phyloP scores from a whole-genome alignment of 352 stramenopile species.

The Thraustochytrium striatum region DNA sequence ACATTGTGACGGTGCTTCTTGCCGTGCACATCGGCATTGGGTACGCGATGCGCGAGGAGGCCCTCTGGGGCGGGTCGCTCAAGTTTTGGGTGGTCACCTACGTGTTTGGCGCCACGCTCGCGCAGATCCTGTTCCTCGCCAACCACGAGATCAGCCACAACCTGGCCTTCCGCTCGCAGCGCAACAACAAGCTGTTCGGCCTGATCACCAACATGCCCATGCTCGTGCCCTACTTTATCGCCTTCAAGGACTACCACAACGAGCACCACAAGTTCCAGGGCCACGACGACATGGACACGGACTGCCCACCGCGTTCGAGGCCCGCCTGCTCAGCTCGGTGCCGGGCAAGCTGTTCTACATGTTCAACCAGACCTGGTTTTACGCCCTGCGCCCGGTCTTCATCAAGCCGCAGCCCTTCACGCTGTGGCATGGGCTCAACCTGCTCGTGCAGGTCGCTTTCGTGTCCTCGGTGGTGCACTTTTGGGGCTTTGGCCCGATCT shows the following conservation, averaged over 20 bases:
- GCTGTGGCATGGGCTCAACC: slow-evolving; percentile 81
- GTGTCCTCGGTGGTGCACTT: slow-evolving; percentile 71
- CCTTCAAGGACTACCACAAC: slow-evolving; percentile 95
- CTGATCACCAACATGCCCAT: slow-evolving; percentile 89
- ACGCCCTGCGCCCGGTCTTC: slow-evolving; percentile 82
- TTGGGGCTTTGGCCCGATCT: slow-evolving; percentile 71
- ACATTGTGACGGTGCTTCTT: slow-evolving; percentile 62
- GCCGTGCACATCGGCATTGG: slow-evolving; percentile 72
- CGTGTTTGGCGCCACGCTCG: slow-evolving; percentile 79
- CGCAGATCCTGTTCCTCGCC: slow-evolving; percentile 88
- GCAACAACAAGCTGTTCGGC: slow-evolving; percentile 79
- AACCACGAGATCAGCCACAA: slow-evolving; percentile 95
- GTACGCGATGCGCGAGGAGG: slow-evolving; percentile 64
- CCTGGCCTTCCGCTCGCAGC: slow-evolving; percentile 81
- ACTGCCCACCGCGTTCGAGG: slow-evolving; percentile 82
- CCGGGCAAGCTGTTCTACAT: slow-evolving; percentile 84
- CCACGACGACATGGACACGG: slow-evolving; percentile 81
- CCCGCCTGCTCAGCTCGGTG: slow-evolving; percentile 76
- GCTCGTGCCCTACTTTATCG: slow-evolving; percentile 68
- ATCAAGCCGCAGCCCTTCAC: slow-evolving; percentile 80
- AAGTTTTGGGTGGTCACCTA: slow-evolving; percentile 68
- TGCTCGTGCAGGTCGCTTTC: slow-evolving; percentile 70
- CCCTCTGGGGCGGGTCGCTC: slow-evolving; percentile 57
- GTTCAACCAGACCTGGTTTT: slow-evolving; percentile 85
- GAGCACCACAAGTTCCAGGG: slow-evolving; percentile 94